Conservation (phyloP, 306 rosid genomes). For the Geum urbanum region DNA sequence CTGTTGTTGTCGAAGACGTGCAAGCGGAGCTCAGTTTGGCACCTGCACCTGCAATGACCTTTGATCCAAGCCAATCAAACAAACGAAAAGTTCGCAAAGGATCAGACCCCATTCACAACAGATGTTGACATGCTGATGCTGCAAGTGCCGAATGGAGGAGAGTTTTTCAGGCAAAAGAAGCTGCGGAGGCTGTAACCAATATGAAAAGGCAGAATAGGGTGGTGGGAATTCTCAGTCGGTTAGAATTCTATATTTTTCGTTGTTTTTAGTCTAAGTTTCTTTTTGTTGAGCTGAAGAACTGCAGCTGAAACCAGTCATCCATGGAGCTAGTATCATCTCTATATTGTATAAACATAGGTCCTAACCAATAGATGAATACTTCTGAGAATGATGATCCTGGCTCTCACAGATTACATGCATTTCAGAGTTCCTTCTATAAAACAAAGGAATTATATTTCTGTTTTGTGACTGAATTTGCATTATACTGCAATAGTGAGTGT, state of each 20-base stretch:
- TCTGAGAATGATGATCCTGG: constrained; percentile 34
- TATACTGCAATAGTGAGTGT: constrained; percentile 9
- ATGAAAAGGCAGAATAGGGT: constrained; percentile 20
- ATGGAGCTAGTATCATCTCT: constrained; percentile 33
- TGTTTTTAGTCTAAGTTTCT: constrained; percentile 18
- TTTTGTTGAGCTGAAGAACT: constrained; percentile 41
- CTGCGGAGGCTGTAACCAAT: constrained; percentile 22
- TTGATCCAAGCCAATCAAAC: constrained; percentile 66
- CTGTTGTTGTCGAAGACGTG: constrained; percentile 47
- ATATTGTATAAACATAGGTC: constrained; percentile 45
- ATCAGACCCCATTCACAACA: constrained; percentile 93
- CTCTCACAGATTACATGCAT: constrained; percentile 34
- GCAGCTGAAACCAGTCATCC: constrained; percentile 33
- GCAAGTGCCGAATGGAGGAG: constrained; percentile 17
- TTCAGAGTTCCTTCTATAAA: constrained; percentile 21
- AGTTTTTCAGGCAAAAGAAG: constrained; percentile 24
- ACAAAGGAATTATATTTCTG: constrained; percentile 12
- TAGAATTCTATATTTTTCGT: constrained; percentile 26
- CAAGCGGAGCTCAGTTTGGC: constrained; percentile 49
- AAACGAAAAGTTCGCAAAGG: constrained; percentile 69
- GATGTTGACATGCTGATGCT: constrained; percentile 46
- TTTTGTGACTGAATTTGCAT: constrained; percentile 6
- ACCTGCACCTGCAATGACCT: constrained; percentile 59
- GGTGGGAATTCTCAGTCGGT: constrained; percentile 37
- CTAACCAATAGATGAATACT: constrained; percentile 46